These are phyloP conservation scores for Panus rudis DNA, from an alignment of 768 basidiomycete genomes.

Conservation along the genomic window DNA sequence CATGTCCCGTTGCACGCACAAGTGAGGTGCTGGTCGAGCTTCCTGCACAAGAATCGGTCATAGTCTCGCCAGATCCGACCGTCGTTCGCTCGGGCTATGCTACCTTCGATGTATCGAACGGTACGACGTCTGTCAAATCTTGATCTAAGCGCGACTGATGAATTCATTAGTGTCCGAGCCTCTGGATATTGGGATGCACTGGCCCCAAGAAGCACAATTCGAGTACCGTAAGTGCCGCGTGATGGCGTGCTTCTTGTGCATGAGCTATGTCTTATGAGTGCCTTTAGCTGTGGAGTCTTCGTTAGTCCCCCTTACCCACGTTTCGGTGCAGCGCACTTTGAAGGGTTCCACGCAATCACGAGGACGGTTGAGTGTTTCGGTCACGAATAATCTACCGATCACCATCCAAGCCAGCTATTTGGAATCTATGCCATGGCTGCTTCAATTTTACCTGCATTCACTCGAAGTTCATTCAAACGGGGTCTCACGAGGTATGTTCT, in stretches of 20 bases:
- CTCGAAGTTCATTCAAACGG: slow-evolving; percentile 47
- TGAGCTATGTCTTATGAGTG: neutral
- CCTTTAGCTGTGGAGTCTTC: slow-evolving; percentile 30
- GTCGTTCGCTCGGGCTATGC: slow-evolving; percentile 29
- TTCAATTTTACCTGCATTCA: slow-evolving; percentile 85
- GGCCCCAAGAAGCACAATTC: slow-evolving; percentile 45
- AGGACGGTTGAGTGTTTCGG: slow-evolving; percentile 60
- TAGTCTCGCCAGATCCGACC: slow-evolving; percentile 47
- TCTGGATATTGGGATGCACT: slow-evolving; percentile 51
- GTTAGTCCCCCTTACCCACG: slow-evolving; percentile 36
- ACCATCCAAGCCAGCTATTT: slow-evolving; percentile 58
- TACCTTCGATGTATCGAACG: slow-evolving; percentile 39
- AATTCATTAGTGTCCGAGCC: slow-evolving; percentile 32
- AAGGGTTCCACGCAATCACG: slow-evolving; percentile 69
- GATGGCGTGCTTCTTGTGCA: slow-evolving; percentile 1
- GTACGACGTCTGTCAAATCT: slow-evolving; percentile 29
- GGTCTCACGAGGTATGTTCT: slow-evolving; percentile 34
- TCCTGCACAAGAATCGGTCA: slow-evolving; percentile 36
- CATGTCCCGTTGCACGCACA: slow-evolving; percentile 64
- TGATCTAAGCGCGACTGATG: neutral
- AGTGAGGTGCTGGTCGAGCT: slow-evolving; percentile 48
- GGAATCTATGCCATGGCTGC: slow-evolving; percentile 91
- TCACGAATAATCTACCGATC: slow-evolving; percentile 51
- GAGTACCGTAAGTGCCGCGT: slow-evolving; percentile 48
- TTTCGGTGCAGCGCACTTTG: slow-evolving; percentile 64